Percentiles rank a stretch among this genome's conserved stretches.
These are phyloP conservation scores for Lachnellula arida DNA, from an alignment of 2,329 filamentous ascomycete species.

Conservation along the genomic window DNA sequence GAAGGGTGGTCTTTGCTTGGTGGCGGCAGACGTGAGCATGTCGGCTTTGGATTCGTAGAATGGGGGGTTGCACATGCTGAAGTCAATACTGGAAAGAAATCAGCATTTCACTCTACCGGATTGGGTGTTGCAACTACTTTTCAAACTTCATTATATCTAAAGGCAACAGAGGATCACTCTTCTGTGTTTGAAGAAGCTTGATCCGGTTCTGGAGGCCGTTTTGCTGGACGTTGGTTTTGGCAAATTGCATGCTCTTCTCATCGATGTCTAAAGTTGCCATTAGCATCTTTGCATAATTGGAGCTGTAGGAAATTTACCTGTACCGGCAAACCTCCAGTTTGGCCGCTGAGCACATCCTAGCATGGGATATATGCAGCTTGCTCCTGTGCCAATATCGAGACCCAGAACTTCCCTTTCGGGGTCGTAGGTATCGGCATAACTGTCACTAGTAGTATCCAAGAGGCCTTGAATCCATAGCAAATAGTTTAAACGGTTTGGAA, in stretches of 20 bases:
- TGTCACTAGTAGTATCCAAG: constrained; percentile 56
- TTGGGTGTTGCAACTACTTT: constrained; percentile 22
- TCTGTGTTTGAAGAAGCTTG: constrained; percentile 51
- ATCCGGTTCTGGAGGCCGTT: constrained; percentile 66
- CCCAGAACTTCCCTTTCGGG: constrained; percentile 56
- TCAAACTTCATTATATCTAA: constrained; percentile 48
- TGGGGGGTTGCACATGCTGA: constrained; percentile 91
- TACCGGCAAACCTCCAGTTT: constrained; percentile 68
- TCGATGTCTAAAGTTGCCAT: constrained; percentile 62
- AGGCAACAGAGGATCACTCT: constrained; percentile 51
- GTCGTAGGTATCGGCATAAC: constrained; percentile 45
- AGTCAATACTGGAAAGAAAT: constrained; percentile 54
- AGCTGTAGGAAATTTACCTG: constrained; percentile 37
- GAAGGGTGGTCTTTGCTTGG: constrained; percentile 64
- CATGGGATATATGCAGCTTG: constrained; percentile 86
- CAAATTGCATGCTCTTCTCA: constrained; percentile 59
- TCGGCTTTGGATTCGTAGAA: constrained; percentile 79
- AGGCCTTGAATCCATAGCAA: constrained; percentile 83
- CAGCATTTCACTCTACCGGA: constrained; percentile 5
- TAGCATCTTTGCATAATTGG: constrained; percentile 24
- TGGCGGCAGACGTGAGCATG: constrained; percentile 57
- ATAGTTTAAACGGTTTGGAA: constrained; percentile 75
- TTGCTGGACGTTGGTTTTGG: constrained; percentile 58
- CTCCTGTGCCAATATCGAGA: constrained; percentile 84
- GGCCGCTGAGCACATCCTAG: constrained; percentile 66